A percentile compares a stretch with the other conserved stretches of the same genome.
Conservation (phyloP, 2,329 filamentous ascomycete species). For the Parastagonospora nodorum region DNA sequence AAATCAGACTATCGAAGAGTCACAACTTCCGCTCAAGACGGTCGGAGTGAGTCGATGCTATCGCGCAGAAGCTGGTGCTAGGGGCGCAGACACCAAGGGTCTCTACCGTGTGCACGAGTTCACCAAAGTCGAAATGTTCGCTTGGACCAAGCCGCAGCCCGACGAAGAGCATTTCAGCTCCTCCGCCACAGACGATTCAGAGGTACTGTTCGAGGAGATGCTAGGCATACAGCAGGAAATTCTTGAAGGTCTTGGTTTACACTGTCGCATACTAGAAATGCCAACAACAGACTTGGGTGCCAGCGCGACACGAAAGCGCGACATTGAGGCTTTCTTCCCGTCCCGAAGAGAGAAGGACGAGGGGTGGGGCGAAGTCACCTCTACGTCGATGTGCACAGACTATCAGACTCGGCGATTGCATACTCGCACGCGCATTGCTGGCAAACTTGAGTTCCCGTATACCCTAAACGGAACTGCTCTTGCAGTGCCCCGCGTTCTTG, state of each 20-base stretch:
- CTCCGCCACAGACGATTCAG: constrained; percentile 48
- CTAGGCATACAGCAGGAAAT: constrained; percentile 86
- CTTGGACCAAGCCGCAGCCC: constrained; percentile 71
- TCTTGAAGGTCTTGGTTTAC: constrained; percentile 73
- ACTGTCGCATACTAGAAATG: constrained; percentile 92
- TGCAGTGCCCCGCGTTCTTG: constrained; percentile 86
- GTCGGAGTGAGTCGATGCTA: constrained; percentile 92
- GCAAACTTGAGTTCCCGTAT: constrained; percentile 75
- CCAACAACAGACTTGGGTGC: constrained; percentile 86
- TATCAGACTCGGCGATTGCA: constrained; percentile 86
- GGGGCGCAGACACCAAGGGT: constrained; percentile 89
- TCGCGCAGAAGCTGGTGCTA: constrained; percentile 88
- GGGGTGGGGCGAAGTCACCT: constrained; percentile 94
- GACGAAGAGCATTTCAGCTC: constrained; percentile 40
- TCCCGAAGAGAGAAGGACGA: constrained; percentile 68
- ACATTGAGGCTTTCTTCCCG: constrained; percentile 95
- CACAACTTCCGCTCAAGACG: constrained; percentile 74
- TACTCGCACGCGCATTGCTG: constrained; percentile 68
- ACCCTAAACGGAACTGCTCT: constrained; percentile 94
- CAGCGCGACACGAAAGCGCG: constrained; percentile 81
- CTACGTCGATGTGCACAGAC: constrained; percentile 88
- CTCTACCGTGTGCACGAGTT: constrained; percentile 98
- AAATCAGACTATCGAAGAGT: constrained; percentile 67
- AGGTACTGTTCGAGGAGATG: constrained; percentile 79
- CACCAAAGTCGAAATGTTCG: constrained; percentile 97